Percentiles rank a stretch among this genome's conserved stretches.
These are phyloP conservation scores for Diaporthe sp. DNA, from an alignment of 2,329 filamentous ascomycete genomes.

Conservation along the genomic window DNA sequence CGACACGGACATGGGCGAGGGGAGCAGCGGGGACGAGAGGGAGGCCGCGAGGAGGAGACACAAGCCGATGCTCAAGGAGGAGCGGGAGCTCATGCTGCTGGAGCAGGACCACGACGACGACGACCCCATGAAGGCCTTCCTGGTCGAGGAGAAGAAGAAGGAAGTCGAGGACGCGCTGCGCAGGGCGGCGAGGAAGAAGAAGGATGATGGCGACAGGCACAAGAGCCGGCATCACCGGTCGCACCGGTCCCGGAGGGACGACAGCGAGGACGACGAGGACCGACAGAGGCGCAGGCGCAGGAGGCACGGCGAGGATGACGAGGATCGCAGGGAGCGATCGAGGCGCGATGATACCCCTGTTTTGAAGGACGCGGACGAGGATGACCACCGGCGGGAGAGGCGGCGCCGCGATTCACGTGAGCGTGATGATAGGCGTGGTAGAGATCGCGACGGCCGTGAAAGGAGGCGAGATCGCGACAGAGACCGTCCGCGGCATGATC, in stretches of 20 bases:
- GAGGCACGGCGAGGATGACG: slow-evolving; percentile 35
- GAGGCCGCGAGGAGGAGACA: slow-evolving; percentile 53
- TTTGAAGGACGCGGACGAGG: slow-evolving; percentile 40
- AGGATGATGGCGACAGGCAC: slow-evolving; percentile 60
- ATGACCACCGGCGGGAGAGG: slow-evolving; percentile 36
- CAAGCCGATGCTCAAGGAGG: slow-evolving; percentile 81
- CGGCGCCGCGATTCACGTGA: slow-evolving; percentile 46
- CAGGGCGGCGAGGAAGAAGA: slow-evolving; percentile 64
- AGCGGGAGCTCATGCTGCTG: slow-evolving; percentile 81
- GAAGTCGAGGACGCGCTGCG: slow-evolving; percentile 81
- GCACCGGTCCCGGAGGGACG: slow-evolving; percentile 54
- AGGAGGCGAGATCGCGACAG: slow-evolving; percentile 46
- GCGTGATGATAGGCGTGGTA: slow-evolving; percentile 46
- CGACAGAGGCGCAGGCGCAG: slow-evolving; percentile 44
- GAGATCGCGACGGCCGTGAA: slow-evolving; percentile 43
- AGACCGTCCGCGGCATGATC: slow-evolving; percentile 46
- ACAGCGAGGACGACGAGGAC: slow-evolving; percentile 41
- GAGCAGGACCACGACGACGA: slow-evolving; percentile 90
- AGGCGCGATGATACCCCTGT: slow-evolving; percentile 53
- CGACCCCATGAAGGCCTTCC: slow-evolving; percentile 94
- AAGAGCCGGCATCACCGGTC: slow-evolving; percentile 55
- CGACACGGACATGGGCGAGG: slow-evolving; percentile 62
- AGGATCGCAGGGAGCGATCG: slow-evolving; percentile 48
- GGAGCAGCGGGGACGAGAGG: slow-evolving; percentile 54
- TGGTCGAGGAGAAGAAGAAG: slow-evolving; percentile 92